These are phyloP conservation scores for Phialophora chinensis DNA, from an alignment of 2,329 filamentous ascomycete genomes.

Conservation along the genomic window DNA sequence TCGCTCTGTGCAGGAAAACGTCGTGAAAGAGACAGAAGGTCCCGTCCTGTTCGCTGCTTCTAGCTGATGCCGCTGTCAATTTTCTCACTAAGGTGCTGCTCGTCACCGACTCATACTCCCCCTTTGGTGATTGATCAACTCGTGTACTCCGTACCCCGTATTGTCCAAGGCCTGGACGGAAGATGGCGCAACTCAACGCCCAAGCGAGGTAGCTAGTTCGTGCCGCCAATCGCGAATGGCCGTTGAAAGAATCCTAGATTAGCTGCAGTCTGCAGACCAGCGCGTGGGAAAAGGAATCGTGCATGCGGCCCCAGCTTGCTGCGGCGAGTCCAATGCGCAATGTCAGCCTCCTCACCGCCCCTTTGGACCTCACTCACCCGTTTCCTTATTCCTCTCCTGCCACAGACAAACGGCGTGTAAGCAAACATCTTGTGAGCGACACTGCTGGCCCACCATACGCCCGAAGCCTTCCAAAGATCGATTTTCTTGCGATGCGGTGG, in stretches of 20 bases:
- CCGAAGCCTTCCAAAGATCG: not conserved
- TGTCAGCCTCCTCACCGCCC: slow-evolving; percentile 35
- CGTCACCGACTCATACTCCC: slow-evolving; percentile 15
- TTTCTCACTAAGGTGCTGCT: not conserved
- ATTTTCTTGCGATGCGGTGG: not conserved
- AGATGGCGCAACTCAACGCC: slow-evolving; percentile 15
- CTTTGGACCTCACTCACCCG: slow-evolving; percentile 29
- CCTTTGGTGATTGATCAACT: not conserved
- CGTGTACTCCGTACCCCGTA: not conserved
- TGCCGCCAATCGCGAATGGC: slow-evolving; percentile 14
- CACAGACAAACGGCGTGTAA: not conserved
- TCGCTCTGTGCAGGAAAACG: not conserved
- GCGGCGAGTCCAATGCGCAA: slow-evolving; percentile 3
- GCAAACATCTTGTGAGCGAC: not conserved
- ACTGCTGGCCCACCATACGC: not conserved
- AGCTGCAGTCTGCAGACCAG: slow-evolving; percentile 19
- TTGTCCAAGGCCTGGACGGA: slow-evolving; percentile 7
- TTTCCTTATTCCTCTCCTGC: not conserved
- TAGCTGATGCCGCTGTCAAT: not conserved
- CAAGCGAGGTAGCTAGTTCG: slow-evolving; percentile 13
- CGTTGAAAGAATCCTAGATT: slow-evolving; percentile 2
- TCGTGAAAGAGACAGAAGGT: not conserved
- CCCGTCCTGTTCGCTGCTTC: not conserved
- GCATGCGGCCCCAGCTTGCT: slow-evolving; percentile 8
- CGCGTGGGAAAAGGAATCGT: slow-evolving; percentile 28